These are phyloP conservation scores for Pseudonitzschia pungens DNA, from an alignment of 108 stramenopile genomes.

Conservation along the genomic window DNA sequence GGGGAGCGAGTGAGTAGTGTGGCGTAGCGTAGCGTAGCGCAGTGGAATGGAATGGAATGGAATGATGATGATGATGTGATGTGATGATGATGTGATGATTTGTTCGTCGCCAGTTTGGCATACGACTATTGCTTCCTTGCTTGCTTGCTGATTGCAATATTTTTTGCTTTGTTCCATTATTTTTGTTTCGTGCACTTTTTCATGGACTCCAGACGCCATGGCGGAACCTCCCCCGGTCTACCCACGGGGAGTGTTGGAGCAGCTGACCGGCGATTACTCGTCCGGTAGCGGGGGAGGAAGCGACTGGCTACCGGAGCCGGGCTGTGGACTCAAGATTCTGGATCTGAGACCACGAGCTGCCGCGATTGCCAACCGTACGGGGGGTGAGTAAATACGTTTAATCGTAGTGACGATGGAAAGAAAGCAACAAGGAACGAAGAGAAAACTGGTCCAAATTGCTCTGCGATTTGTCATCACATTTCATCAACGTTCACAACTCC, in stretches of 20 bases:
- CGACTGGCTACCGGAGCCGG: constrained; percentile 38
- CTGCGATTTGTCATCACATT: neutral
- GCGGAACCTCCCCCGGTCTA: constrained; percentile 28
- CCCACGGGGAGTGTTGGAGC: constrained; percentile 34
- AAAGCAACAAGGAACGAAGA: no score
- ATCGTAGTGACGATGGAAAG: neutral
- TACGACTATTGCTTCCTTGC: no score
- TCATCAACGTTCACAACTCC: no score
- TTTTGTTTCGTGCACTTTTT: neutral
- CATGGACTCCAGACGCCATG: constrained; percentile 14
- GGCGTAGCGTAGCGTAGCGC: no score
- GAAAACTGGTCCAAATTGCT: no score
- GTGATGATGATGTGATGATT: no score
- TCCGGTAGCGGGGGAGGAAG: neutral
- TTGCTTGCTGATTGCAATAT: neutral
- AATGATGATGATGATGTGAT: no score
- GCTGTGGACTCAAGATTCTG: constrained; percentile 80
- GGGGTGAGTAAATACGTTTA: constrained; percentile 27
- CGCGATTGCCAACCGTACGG: constrained; percentile 88
- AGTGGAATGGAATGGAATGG: no score
- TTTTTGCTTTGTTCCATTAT: neutral
- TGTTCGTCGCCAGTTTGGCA: no score
- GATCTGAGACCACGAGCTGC: constrained; percentile 84
- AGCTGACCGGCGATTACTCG: constrained; percentile 40
- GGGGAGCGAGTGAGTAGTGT: constrained; percentile 46